Evolutionary conservation across 1,139 yeast species (phyloP).

Genomic region (Zygoascus hellenicus): DNA sequence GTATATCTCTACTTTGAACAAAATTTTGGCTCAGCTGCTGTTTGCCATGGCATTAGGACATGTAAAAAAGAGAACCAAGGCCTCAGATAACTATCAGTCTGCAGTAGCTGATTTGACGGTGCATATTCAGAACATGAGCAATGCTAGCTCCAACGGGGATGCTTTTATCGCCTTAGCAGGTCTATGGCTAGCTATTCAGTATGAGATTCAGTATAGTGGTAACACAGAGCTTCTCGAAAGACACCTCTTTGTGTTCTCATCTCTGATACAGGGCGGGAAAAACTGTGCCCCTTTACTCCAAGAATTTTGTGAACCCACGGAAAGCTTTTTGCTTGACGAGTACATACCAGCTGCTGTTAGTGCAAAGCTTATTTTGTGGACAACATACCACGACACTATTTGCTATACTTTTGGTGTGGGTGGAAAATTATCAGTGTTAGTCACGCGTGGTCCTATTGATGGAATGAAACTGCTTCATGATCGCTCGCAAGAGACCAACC

Average conservation of each 20-base stretch:
- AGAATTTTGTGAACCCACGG: background rate
- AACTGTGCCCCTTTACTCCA: background rate
- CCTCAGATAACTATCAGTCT: background rate
- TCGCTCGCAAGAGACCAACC: background rate
- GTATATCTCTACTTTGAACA: background rate
- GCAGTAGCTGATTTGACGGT: background rate
- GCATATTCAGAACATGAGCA: background rate
- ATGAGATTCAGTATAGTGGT: background rate
- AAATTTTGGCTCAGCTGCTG: background rate
- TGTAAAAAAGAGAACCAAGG: background rate
- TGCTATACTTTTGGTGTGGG: constrained; percentile 4
- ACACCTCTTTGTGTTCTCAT: background rate
- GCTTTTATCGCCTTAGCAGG: background rate
- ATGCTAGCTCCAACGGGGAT: background rate
- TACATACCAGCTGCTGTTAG: background rate
- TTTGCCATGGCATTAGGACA: background rate
- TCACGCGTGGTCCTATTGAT: background rate
- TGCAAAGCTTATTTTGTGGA: background rate
- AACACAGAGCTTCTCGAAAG: background rate
- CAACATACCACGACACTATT: background rate
- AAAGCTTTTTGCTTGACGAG: background rate
- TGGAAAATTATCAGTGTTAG: background rate
- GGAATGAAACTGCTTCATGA: background rate
- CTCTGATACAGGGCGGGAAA: background rate
- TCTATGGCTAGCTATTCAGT: constrained; percentile 1